These are phyloP conservation scores for Dendrocalamus sinicus DNA, from an alignment of 176 grass and related monocot species.

Conservation along the genomic window DNA sequence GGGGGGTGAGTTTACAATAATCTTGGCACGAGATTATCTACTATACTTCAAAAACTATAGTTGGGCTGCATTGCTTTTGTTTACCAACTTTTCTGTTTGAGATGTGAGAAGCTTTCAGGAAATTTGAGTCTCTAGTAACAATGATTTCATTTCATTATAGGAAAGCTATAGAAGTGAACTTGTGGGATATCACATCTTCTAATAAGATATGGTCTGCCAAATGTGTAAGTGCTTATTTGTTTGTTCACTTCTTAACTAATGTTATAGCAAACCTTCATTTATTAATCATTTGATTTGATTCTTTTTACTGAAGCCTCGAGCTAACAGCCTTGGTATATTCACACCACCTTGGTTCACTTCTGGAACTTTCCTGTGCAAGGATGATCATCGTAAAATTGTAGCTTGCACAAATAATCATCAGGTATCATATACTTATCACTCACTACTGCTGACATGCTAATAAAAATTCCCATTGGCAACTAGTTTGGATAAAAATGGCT, in stretches of 20 bases:
- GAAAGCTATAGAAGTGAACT: constrained; percentile 80
- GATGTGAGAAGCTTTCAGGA: background rate
- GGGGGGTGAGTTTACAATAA: constrained; percentile 71
- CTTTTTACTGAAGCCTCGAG: constrained; percentile 62
- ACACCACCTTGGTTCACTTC: constrained; percentile 81
- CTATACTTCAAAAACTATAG: background rate
- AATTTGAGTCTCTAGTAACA: constrained; percentile 9
- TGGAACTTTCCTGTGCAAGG: constrained; percentile 84
- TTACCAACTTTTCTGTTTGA: constrained; percentile 3
- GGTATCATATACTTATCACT: constrained; percentile 47
- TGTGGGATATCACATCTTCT: constrained; percentile 82
- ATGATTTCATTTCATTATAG: constrained; percentile 47
- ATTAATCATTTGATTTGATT: constrained; percentile 37
- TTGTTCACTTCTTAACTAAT: constrained; percentile 10
- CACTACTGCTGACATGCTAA: constrained; percentile 1
- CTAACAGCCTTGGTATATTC: constrained; percentile 85
- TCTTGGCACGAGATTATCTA: background rate
- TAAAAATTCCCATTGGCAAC: background rate
- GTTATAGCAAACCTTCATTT: constrained; percentile 9
- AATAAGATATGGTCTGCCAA: constrained; percentile 90
- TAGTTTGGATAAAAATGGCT: background rate
- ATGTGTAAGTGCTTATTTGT: constrained; percentile 62
- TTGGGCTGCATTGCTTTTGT: background rate
- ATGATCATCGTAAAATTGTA: constrained; percentile 97
- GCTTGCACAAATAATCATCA: constrained; percentile 83